Conservation (phyloP, 768 basidiomycete genomes). For the Leccinum uliginosum region DNA sequence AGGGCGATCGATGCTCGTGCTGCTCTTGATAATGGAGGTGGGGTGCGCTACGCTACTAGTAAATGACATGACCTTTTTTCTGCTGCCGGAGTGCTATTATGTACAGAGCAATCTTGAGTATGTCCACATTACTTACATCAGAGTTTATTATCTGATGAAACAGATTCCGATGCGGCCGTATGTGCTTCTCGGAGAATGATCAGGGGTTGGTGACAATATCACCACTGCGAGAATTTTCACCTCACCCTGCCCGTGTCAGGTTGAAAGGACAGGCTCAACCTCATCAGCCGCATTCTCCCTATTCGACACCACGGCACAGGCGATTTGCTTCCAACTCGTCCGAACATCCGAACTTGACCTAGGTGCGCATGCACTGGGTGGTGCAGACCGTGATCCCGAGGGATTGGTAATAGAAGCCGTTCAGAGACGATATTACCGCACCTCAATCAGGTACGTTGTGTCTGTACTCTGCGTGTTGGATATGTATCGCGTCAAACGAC, state of each 20-base stretch:
- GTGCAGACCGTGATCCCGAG: too few relatives aligned
- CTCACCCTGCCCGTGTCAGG: background rate
- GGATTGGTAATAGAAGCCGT: too few relatives aligned
- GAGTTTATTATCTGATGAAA: background rate
- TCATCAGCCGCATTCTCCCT: too few relatives aligned
- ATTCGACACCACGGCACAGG: too few relatives aligned
- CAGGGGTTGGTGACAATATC: background rate
- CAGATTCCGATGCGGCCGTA: background rate
- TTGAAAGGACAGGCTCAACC: background rate
- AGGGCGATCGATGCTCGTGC: background rate
- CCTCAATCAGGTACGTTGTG: too few relatives aligned
- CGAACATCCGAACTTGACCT: too few relatives aligned
- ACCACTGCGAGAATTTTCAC: background rate
- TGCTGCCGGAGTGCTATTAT: too few relatives aligned
- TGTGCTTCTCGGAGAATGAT: background rate
- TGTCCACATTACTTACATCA: background rate
- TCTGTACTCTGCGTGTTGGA: too few relatives aligned
- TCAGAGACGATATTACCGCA: too few relatives aligned
- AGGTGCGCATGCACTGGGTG: too few relatives aligned
- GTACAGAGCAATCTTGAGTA: background rate
- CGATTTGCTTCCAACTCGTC: too few relatives aligned
- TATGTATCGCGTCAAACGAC: too few relatives aligned
- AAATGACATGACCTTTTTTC: background rate
- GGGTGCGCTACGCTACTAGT: background rate
- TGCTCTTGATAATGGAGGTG: constrained; percentile 7